These are phyloP conservation scores for Sextonia rubra DNA, from an alignment of 164 flowering plant genomes.

Conservation along the genomic window DNA sequence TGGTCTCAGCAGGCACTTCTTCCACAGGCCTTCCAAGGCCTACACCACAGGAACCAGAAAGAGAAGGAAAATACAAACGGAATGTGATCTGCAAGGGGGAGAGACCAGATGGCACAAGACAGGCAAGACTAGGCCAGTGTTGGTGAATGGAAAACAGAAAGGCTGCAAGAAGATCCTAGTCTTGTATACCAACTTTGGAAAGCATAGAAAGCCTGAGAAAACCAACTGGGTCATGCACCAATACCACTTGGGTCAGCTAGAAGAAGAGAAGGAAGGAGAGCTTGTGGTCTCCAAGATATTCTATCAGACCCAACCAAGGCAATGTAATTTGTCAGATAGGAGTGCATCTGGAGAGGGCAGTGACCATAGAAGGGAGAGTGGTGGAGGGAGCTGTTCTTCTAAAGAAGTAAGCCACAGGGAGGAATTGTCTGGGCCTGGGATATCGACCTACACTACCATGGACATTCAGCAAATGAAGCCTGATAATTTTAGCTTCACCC, in stretches of 20 bases:
- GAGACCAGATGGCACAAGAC: constrained; percentile 99
- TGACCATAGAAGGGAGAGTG: constrained; percentile 47
- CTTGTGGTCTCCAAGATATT: constrained; percentile 96
- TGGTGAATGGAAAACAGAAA: constrained; percentile 89
- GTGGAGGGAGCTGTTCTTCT: constrained; percentile 58
- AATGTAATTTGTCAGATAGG: constrained; percentile 70
- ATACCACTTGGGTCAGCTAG: constrained; percentile 86
- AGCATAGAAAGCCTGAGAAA: constrained; percentile 90
- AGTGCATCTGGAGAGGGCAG: constrained; percentile 33
- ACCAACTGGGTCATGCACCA: constrained; percentile 99
- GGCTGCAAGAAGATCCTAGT: constrained; percentile 99
- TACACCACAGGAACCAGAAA: constrained; percentile 98
- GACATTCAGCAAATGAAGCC: constrained; percentile 19
- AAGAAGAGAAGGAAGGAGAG: constrained; percentile 98
- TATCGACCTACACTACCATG: constrained; percentile 42
- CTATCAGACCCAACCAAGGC: constrained; percentile 97
- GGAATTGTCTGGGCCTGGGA: constrained; percentile 36
- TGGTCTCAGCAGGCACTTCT: constrained; percentile 94
- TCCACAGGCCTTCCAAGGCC: constrained; percentile 98
- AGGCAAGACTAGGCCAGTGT: constrained; percentile 93
- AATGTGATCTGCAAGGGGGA: constrained; percentile 87
- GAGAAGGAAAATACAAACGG: constrained; percentile 90
- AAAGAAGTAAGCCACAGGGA: constrained; percentile 44
- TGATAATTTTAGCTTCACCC: constrained; percentile 5
- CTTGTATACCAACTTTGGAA: constrained; percentile 91